These are phyloP conservation scores for Pseudogymnoascus sp. DNA, from an alignment of 2,329 filamentous ascomycete species.

Conservation along the genomic window DNA sequence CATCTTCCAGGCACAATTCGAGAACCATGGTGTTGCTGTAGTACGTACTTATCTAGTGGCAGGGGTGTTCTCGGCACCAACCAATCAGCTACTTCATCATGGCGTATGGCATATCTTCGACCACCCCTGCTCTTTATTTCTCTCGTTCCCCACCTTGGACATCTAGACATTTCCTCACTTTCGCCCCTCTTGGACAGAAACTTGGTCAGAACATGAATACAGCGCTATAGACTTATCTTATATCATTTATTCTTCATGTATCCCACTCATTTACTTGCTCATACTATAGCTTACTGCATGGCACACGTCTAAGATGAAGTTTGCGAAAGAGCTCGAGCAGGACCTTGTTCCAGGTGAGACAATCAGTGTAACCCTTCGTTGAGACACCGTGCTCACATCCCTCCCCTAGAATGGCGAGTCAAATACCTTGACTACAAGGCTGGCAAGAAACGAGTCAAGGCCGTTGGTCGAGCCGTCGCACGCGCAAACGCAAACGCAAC, in stretches of 20 bases:
- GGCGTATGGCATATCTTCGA: neutral
- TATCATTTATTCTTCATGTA: conserved; percentile 1
- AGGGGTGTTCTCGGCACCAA: neutral
- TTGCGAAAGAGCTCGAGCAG: conserved; percentile 71
- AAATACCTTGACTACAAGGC: conserved; percentile 95
- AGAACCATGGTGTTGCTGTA: neutral
- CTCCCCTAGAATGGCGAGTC: conserved; percentile 65
- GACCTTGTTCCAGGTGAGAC: conserved; percentile 70
- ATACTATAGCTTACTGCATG: neutral
- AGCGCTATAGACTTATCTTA: neutral
- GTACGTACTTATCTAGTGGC: neutral
- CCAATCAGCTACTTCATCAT: neutral
- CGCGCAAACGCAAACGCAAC: conserved; percentile 48
- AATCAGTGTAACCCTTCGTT: conserved; percentile 7
- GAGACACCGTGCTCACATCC: conserved; percentile 6
- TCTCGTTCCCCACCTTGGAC: conserved; percentile 5
- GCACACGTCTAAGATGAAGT: conserved; percentile 42
- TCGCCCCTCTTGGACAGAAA: neutral
- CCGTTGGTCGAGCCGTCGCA: conserved; percentile 63
- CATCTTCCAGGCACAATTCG: neutral
- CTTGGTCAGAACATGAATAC: neutral
- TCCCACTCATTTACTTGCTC: neutral
- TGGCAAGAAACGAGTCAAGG: conserved; percentile 90
- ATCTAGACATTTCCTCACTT: conserved; percentile 1
- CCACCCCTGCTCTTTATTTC: neutral